Percentiles rank a stretch among this genome's conserved stretches.
phyloP scores from a whole-genome alignment of 2,329 filamentous ascomycete genomes.

The Penicillium sp. region DNA sequence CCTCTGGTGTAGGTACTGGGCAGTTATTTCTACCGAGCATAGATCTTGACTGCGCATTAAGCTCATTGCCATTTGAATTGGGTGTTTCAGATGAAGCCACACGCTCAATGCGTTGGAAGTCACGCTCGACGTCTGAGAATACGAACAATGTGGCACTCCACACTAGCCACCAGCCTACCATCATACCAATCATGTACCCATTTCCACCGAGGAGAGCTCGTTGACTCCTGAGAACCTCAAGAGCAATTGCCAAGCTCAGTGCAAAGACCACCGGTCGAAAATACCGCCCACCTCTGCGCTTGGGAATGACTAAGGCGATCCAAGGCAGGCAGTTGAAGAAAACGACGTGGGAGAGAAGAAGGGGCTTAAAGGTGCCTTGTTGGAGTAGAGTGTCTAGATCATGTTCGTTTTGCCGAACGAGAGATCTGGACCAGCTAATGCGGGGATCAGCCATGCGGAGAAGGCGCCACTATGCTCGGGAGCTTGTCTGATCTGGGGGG shows the following conservation, averaged over 20 bases:
- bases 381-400: constrained; percentile 27
- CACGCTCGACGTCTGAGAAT: constrained; percentile 55
- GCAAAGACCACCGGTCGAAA: constrained; percentile 49
- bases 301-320: constrained; percentile 54
- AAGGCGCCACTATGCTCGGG: constrained; percentile 6
- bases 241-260: constrained; percentile 43
- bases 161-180: constrained; percentile 55
- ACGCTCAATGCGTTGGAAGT: constrained; percentile 58
- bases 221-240: constrained; percentile 45
- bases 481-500: constrained; percentile 3
- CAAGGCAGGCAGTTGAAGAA: constrained; percentile 39
- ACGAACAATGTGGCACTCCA: constrained; percentile 56
- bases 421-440: constrained; percentile 28
- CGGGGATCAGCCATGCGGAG: constrained; percentile 28
- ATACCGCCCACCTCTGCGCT: constrained; percentile 36
- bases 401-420: constrained; percentile 24
- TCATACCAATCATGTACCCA: constrained; percentile 57
- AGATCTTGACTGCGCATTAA: background rate
- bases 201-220: constrained; percentile 52
- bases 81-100: background rate
- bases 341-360: constrained; percentile 39
- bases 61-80: background rate
- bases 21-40: background rate
- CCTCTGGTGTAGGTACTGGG: background rate
- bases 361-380: constrained; percentile 31